phyloP scores from a whole-genome alignment of 179 eudicot genomes.

The Silene vulgaris region DNA sequence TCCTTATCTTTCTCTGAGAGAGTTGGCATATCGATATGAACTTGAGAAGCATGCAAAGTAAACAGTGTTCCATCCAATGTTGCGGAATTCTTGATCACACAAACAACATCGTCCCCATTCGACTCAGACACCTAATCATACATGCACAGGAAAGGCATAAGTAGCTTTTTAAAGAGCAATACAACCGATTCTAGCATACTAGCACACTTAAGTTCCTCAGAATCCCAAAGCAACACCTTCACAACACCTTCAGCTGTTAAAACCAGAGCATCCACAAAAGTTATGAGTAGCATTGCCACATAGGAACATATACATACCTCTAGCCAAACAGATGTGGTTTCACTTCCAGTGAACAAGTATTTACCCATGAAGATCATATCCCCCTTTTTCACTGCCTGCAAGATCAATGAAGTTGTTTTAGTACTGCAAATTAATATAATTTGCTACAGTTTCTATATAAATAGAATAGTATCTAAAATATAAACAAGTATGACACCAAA shows the following conservation, averaged over 20 bases:
- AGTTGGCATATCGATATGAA: slow-evolving; percentile 80
- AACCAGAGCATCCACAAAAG: neutral
- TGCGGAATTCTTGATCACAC: slow-evolving; percentile 78
- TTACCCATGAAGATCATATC: slow-evolving; percentile 95
- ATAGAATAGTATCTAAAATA: neutral
- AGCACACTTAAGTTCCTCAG: neutral
- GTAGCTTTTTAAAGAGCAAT: neutral
- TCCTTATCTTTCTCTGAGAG: slow-evolving; percentile 78
- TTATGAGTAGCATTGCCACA: neutral
- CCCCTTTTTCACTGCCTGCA: slow-evolving; percentile 89
- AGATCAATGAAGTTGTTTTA: slow-evolving; percentile 16
- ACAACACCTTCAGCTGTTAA: neutral
- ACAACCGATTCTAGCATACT: neutral
- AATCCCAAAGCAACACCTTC: neutral
- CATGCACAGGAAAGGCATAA: neutral
- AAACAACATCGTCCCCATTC: slow-evolving; percentile 72
- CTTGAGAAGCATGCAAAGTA: slow-evolving; percentile 85
- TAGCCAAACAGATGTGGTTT: slow-evolving; percentile 95
- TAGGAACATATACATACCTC: slow-evolving; percentile 45
- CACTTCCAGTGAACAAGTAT: slow-evolving; percentile 94
- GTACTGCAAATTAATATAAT: neutral
- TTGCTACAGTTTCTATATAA: neutral
- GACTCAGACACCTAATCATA: slow-evolving; percentile 44
- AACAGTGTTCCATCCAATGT: slow-evolving; percentile 73
- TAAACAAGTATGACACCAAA: neutral